Evolutionary conservation across 495 filamentous ascomycete genomes (phyloP).

Genomic region (Hypoxylon rickii): DNA sequence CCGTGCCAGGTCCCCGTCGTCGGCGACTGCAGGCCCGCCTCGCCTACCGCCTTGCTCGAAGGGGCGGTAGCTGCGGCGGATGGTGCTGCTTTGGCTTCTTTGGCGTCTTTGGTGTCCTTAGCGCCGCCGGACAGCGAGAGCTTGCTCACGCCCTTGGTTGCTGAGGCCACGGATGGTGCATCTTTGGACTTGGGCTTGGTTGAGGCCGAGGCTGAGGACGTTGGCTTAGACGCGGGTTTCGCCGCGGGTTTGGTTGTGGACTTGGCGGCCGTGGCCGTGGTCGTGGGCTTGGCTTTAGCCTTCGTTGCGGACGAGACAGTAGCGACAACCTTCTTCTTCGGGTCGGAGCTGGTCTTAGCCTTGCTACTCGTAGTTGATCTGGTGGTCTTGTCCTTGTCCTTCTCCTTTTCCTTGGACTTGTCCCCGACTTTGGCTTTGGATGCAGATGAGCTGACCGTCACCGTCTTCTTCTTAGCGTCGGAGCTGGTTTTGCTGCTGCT

Average conservation of each 20-base stretch:
- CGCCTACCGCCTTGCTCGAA: conserved; percentile 1
- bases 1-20: conserved; percentile 42
- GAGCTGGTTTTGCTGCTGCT: no score
- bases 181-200: background rate
- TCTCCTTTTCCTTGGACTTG: background rate
- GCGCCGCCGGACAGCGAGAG: conserved; percentile 14
- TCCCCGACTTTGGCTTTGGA: background rate
- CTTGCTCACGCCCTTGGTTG: conserved; percentile 9
- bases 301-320: background rate
- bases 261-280: background rate
- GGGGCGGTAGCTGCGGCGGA: no score
- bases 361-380: conserved; percentile 9
- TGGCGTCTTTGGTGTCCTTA: no score
- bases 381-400: conserved; percentile 32
- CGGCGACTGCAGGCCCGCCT: conserved; percentile 43
- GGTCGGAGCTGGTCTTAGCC: background rate
- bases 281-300: background rate
- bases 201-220: background rate
- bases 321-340: no score
- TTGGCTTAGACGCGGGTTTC: background rate
- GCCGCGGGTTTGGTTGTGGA: background rate
- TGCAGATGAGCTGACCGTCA: no score
- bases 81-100: no score
- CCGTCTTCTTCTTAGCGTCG: no score
- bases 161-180: background rate